Evolutionary conservation across 139 green algal species (phyloP).

Genomic region (Tetraselmis chui): DNA sequence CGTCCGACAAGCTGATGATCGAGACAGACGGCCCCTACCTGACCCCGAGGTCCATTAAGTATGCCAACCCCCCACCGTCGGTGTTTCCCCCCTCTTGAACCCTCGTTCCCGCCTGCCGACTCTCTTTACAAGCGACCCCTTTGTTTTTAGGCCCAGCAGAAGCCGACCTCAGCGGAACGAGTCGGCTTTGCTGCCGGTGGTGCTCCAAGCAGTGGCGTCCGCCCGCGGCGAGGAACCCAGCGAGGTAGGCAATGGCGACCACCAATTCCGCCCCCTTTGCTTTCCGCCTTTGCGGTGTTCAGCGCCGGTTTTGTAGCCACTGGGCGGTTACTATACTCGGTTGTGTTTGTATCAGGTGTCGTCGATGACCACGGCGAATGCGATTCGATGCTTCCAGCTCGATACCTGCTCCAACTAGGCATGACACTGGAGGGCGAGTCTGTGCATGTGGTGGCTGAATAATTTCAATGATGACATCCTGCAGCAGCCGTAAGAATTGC

Average conservation of each 20-base stretch:
- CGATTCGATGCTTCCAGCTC: not conserved
- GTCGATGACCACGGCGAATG: not conserved
- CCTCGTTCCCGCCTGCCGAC: not conserved
- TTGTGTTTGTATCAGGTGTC: too few species aligned
- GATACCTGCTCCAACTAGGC: too few species aligned
- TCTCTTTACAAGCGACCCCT: not conserved
- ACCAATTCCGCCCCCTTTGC: too few species aligned
- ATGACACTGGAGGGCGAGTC: too few species aligned
- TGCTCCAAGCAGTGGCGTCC: conserved; percentile 43
- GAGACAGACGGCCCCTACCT: conserved; percentile 75
- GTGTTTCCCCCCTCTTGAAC: not conserved
- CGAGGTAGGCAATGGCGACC: conserved; percentile 27
- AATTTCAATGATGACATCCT: too few species aligned
- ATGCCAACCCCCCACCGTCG: conserved; percentile 3
- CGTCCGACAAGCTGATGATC: conserved; percentile 56
- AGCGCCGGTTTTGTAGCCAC: too few species aligned
- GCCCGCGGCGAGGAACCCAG: conserved; percentile 27
- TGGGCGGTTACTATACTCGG: too few species aligned
- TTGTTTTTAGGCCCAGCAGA: conserved; percentile 31
- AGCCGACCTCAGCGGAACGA: conserved; percentile 56
- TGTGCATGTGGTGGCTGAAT: too few species aligned
- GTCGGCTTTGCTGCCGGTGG: conserved; percentile 58
- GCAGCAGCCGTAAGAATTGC: too few species aligned
- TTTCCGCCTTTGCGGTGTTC: too few species aligned
- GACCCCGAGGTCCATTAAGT: conserved; percentile 44